Evolutionary conservation across 495 filamentous ascomycete genomes (phyloP), one percentile per base, ranked within the genome.

Genomic region (Podospora australis): DNA sequence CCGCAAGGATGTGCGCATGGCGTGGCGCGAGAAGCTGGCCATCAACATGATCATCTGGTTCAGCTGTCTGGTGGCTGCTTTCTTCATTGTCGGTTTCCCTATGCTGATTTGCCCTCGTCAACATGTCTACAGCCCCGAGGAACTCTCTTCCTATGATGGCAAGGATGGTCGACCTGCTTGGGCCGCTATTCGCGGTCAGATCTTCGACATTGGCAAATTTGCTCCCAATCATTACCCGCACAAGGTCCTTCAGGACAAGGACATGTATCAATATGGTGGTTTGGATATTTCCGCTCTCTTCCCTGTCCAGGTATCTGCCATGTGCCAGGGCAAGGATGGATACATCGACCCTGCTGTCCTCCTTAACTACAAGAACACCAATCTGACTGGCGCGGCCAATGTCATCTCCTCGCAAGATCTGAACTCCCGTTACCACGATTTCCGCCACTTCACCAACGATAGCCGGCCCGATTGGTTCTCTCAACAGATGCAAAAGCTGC

Each of bases 31-130:
- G 63, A 98, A 98, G 74, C 67, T 97, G 47, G 92, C 92, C 26
- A 99, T 99, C 77, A 99, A 99, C 72, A 67, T 97, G 54, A 78
- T 97, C 66, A 99, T 99, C 61, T 99, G 92, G 92, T 77, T 91
- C 51, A 75, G 74, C 57, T 97, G 92, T 67, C 70, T 69, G 39
- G 70, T 86, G 54, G 80, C 87, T 2, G 75, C 85, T 38, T 99
- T 97, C 75, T 87, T 99, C 75, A 81, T 85, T 60, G 82, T 96
- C 46, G 77, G 80, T 57, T 94, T 98, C 65, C 92, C 92, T 14
- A 69, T 74, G 53, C 70, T 97, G 47, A 84, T 99, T 58, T 99
- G 92, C 69, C 92, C 92, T 1, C 90, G 71, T 24, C 94, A 97
- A 60, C 66, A 91, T 58, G 87, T 99, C 24, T 96, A 76, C 69